Evolutionary conservation across 2,329 filamentous ascomycete species (phyloP), one percentile per base, ranked within the genome.

Genomic region (Neonectria coccinea): DNA sequence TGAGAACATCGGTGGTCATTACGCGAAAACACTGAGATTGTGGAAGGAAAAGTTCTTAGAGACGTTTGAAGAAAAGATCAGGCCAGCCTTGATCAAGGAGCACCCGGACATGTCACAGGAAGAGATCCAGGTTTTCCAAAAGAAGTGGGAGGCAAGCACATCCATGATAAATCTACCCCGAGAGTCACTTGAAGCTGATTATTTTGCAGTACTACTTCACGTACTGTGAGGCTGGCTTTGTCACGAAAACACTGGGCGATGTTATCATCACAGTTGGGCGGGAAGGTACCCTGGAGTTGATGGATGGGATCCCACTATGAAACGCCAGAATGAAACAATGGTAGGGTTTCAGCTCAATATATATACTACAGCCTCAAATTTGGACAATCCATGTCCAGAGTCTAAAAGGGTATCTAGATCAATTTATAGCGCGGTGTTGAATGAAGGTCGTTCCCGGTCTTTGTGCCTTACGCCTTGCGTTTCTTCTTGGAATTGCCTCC

Each of bases 1-100:
- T 44, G 86, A 92, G 72, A 93, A 92, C 70, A 92, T 93, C 54
- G 91, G 91, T 1, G 89, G 89, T 0, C 91, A 93, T 72, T 93
- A 93, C 74, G 85, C 88, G 18, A 91, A 89, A 72, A 89, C 91
- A 0, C 76, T 93, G 69, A 81, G 89, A 11, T 74, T 91, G 4
- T 93, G 91, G 91, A 83, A 84, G 22, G 87, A 92, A 71, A 85
- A 82, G 7, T 93, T 93, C 73, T 75, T 89, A 73, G 77, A 79
- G 6, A 88, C 88, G 25, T 93, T 92, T 75, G 83, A 90, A 4
- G 74, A 75, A 8, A 80, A 79, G 58, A 92, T 93, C 69, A 82
- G 83, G 59, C 86, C 87, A 8, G 88, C 89, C 2, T 77, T 93
- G 50, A 78, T 87, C 66, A 73, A 72, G 14, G 86, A 91, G 71